Percentiles rank a stretch among this genome's conserved stretches.
Evolutionary conservation across 176 grass and related monocot genomes (phyloP).

Genomic region (Puya raimondii): DNA sequence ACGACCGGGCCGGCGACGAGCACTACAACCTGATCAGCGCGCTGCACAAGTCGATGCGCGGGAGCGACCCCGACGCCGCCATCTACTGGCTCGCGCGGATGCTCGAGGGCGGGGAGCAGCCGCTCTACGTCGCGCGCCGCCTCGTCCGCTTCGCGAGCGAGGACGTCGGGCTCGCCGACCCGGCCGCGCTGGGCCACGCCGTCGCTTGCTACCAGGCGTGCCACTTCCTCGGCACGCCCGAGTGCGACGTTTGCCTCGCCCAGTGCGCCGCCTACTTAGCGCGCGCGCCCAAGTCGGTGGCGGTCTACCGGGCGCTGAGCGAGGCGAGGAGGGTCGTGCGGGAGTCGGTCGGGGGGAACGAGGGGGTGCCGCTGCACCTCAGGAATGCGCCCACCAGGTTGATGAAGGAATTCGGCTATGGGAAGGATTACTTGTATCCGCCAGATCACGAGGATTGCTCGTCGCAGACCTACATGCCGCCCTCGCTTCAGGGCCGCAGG

Average conservation of each 20-base stretch:
- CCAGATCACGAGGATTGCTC: slow-evolving; percentile 35
- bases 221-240: slow-evolving; percentile 43
- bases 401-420: slow-evolving; percentile 45
- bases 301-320: slow-evolving; percentile 21
- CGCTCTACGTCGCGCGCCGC: slow-evolving; percentile 38
- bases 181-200: slow-evolving; percentile 30
- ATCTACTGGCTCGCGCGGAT: slow-evolving; percentile 47
- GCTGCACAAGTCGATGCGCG: slow-evolving; percentile 44
- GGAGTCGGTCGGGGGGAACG: slow-evolving; percentile 33
- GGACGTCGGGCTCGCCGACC: slow-evolving; percentile 38
- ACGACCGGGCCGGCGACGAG: slow-evolving; percentile 38
- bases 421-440: slow-evolving; percentile 40
- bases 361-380: slow-evolving; percentile 42
- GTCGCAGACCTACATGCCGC: slow-evolving; percentile 32
- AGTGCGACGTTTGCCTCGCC: slow-evolving; percentile 41
- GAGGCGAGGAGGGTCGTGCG: slow-evolving; percentile 35
- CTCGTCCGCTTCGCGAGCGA: slow-evolving; percentile 40
- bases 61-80: slow-evolving; percentile 32
- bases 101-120: slow-evolving; percentile 41
- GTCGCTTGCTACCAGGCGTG: slow-evolving; percentile 42
- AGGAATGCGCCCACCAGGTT: slow-evolving; percentile 43
- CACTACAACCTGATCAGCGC: slow-evolving; percentile 50
- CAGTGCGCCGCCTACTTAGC: slow-evolving; percentile 41
- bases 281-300: slow-evolving; percentile 35
- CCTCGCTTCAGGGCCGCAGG: slow-evolving; percentile 28